These are phyloP conservation scores for Orbilia brochopaga DNA, from an alignment of 2,329 filamentous ascomycete species.

Conservation along the genomic window DNA sequence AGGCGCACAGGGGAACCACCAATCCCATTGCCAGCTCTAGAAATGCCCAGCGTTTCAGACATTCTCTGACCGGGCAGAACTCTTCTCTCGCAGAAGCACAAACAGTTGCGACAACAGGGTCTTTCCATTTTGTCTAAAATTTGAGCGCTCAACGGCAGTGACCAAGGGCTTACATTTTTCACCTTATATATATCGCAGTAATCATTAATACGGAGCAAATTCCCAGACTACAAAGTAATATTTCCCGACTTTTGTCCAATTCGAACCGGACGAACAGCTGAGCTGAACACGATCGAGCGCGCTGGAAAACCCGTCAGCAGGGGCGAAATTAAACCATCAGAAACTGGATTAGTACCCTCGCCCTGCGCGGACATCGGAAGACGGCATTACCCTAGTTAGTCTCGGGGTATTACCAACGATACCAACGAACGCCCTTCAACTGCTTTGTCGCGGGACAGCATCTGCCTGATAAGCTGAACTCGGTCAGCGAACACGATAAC, in stretches of 20 bases:
- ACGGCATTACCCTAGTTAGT: neutral
- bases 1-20: conserved; percentile 17
- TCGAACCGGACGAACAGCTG: neutral
- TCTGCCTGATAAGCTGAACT: conserved; percentile 9
- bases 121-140: neutral
- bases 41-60: conserved; percentile 38
- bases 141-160: neutral
- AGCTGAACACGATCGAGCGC: neutral
- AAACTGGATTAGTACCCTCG: neutral
- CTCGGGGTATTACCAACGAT: neutral
- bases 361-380: conserved; percentile 3
- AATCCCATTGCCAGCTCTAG: conserved; percentile 25
- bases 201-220: too few species aligned
- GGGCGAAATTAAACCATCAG: conserved; percentile 4
- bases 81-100: neutral
- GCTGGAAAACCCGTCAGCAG: neutral
- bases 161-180: neutral
- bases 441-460: neutral
- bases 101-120: conserved; percentile 3
- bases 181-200: neutral
- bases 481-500: conserved; percentile 2
- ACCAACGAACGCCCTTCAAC: too few species aligned
- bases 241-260: neutral
- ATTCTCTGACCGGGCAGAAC: conserved; percentile 17
- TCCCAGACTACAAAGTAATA: too few species aligned